A percentile compares a stretch with the other conserved stretches of the same genome.
Evolutionary conservation across 1,284 basidiomycete species (phyloP).

Genomic region (Ganoderma leucocontextum): DNA sequence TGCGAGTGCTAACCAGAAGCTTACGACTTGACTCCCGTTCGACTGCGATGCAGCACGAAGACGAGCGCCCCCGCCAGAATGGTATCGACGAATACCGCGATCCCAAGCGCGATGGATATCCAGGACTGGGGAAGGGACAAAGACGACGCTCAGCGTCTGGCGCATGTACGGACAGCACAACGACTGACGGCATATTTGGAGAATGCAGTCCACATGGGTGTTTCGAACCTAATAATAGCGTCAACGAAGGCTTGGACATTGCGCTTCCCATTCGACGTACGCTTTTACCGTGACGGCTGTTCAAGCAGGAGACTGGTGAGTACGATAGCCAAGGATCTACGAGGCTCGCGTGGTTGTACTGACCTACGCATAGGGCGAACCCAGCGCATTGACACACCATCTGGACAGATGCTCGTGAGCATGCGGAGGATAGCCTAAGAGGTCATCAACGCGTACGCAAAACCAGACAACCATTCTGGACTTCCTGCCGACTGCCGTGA

Average conservation of each 20-base stretch:
- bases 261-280: neutral
- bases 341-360: neutral
- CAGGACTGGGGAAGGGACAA: neutral
- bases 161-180: neutral
- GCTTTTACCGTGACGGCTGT: neutral
- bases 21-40: neutral
- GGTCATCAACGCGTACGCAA: neutral
- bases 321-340: neutral
- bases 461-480: neutral
- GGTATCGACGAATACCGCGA: neutral
- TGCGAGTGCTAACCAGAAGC: neutral
- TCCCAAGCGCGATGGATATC: neutral
- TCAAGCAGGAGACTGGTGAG: neutral
- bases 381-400: neutral
- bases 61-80: neutral
- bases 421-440: neutral
- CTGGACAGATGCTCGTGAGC: neutral
- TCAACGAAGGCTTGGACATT: neutral
- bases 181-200: neutral
- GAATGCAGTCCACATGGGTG: neutral
- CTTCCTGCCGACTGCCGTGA: neutral
- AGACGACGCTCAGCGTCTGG: neutral
- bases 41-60: neutral
- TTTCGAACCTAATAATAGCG: neutral
- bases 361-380: neutral